phyloP scores from a whole-genome alignment of 2,329 filamentous ascomycete species.

The Hypoxylon sp. region DNA sequence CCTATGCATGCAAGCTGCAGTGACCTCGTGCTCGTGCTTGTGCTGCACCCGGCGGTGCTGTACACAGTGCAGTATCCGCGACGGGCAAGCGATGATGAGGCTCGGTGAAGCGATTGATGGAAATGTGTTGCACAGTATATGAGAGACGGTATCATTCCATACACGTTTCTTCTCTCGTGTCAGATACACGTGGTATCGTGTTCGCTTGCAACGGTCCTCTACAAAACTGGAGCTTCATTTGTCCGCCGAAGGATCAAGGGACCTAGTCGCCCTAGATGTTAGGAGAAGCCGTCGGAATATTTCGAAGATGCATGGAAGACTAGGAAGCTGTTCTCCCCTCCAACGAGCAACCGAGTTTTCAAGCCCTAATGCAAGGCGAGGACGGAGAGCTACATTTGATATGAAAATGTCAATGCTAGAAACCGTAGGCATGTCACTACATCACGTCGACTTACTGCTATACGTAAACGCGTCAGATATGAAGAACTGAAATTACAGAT shows the following conservation, averaged over 20 bases:
- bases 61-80: conserved; percentile 11
- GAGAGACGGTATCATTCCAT: conserved; percentile 9
- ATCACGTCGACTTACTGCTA: conserved; percentile 7
- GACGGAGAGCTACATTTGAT: conserved; percentile 21
- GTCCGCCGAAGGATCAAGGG: conserved; percentile 7
- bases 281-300: conserved; percentile 31
- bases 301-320: conserved; percentile 43
- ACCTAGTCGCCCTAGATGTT: not conserved
- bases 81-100: conserved; percentile 5
- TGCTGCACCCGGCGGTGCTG: conserved; percentile 24
- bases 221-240: conserved; percentile 14
- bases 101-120: conserved; percentile 23
- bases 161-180: conserved; percentile 24
- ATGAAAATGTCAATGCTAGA: conserved; percentile 22
- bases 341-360: conserved; percentile 16
- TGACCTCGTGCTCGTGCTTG: conserved; percentile 39
- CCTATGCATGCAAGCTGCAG: conserved; percentile 38
- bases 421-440: conserved; percentile 26
- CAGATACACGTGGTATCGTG: conserved; percentile 30
- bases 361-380: conserved; percentile 12
- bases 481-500: too few species aligned
- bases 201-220: conserved; percentile 25
- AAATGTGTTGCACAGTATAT: conserved; percentile 10
- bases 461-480: conserved; percentile 7
- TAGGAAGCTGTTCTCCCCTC: conserved; percentile 26